phyloP scores from a whole-genome alignment of 2,329 filamentous ascomycete species.

The Xenosphaeropsis pyriputrescens region DNA sequence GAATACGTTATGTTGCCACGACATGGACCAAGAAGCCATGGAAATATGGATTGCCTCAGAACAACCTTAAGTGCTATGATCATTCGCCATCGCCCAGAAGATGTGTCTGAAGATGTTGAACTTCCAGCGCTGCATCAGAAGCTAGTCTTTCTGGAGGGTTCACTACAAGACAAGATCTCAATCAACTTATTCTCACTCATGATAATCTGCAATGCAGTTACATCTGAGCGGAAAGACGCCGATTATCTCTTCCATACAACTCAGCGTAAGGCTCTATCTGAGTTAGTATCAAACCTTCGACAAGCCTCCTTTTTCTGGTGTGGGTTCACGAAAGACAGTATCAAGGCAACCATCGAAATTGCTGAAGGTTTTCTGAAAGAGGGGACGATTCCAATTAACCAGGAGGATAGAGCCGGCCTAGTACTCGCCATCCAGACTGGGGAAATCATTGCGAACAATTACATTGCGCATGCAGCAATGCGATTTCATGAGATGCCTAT shows the following conservation, averaged over 20 bases:
- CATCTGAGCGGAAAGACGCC: constrained; percentile 67
- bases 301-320: constrained; percentile 76
- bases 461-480: constrained; percentile 52
- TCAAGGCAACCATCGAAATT: constrained; percentile 48
- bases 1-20: constrained; percentile 52
- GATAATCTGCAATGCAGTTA: constrained; percentile 74
- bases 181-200: constrained; percentile 77
- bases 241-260: constrained; percentile 82
- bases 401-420: constrained; percentile 46
- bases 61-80: constrained; percentile 66
- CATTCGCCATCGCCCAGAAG: constrained; percentile 61
- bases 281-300: constrained; percentile 63
- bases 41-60: constrained; percentile 46
- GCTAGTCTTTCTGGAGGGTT: constrained; percentile 62
- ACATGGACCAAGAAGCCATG: constrained; percentile 33
- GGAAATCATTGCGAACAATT: constrained; percentile 39
- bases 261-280: constrained; percentile 50
- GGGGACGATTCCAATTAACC: constrained; percentile 39
- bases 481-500: constrained; percentile 65
- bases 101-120: constrained; percentile 46
- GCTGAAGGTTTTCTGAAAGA: constrained; percentile 54
- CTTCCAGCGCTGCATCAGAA: constrained; percentile 63
- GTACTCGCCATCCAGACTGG: constrained; percentile 51
- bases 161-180: constrained; percentile 69
- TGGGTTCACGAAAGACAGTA: constrained; percentile 51